Base-by-base conservation (phyloP, 768 basidiomycete species). In the Amanita inopinata region DNA sequence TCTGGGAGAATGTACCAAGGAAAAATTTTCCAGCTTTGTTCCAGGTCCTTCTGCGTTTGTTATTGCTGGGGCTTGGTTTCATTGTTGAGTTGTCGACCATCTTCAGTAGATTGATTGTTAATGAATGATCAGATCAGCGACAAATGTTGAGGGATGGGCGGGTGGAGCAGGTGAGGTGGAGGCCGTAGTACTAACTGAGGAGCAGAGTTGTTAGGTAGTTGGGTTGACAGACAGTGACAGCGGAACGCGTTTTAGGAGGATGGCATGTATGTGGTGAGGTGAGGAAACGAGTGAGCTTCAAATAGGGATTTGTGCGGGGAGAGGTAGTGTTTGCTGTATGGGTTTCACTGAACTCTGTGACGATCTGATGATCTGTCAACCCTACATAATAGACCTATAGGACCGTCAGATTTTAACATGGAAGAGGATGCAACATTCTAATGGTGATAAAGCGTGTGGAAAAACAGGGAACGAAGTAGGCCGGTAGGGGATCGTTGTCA, bases 371-470 rank as follows among this genome's bases (percentile, higher is more conserved):
- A 38, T 10, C 25, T 38, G 38, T 9, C 9, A 27, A 14, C 30
- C 15, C 30, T 17, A 27, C 30, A 38, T 38, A 38, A n/a, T 27
- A 15, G 24, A 18, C 12, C 24, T 18, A 38, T 38, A 15, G n/a
- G n/a, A n/a, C n/a, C 19, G 17, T 27, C 17, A 14, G 25, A 38
- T 38, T 24, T 38, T n/a, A n/a, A n/a, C n/a, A n/a, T n/a, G n/a
- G n/a, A n/a, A n/a, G n/a, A 17, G 23, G 27, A 38, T 7, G 10
- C 17, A 15, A 38, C 38, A 28, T 38, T n/a, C 25, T 25, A 18
- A 38, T 38, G 24, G 38, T 11, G 38, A 14, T 38, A 38, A 38
- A 15, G 24, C 24, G 38, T 15, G 38, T 27, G 38, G 24, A 8
- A 27, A 27, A 27, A 7, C 15, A 4, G 17, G 17, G 34, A 9